Evolutionary conservation across 371 early-diverging fungal species (phyloP).

Genomic region (Lichtheimia ramosa): DNA sequence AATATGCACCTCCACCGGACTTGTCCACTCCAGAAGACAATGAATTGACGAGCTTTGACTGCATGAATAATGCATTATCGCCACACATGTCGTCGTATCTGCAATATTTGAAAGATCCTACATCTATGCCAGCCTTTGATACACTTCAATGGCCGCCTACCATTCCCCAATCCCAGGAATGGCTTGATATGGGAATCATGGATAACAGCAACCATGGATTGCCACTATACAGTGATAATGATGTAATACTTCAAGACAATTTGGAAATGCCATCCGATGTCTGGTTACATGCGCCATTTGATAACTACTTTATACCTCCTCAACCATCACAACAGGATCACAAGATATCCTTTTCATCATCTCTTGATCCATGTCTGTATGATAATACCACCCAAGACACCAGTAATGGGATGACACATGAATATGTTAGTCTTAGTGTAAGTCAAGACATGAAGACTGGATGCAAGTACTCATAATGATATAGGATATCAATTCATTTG

Average conservation of each 20-base stretch:
- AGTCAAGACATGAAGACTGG: background rate
- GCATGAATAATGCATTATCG: conserved; percentile 8
- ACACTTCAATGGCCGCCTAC: background rate
- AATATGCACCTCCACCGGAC: conserved; percentile 14
- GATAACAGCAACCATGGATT: too few species aligned
- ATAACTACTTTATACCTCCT: too few species aligned
- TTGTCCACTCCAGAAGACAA: conserved; percentile 16
- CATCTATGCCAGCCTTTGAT: conserved; percentile 2
- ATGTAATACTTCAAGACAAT: too few species aligned
- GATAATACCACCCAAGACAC: background rate
- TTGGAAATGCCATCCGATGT: too few species aligned
- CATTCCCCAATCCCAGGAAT: too few species aligned
- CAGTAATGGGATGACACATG: conserved; percentile 9
- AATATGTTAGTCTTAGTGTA: conserved; percentile 40
- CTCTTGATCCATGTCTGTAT: conserved; percentile 5
- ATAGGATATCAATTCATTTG: conserved; percentile 47
- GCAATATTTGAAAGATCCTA: conserved; percentile 16
- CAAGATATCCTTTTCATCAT: too few species aligned
- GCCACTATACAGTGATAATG: too few species aligned
- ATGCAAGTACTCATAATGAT: background rate
- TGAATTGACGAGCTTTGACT: conserved; percentile 14
- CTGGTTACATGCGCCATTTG: too few species aligned
- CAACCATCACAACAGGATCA: too few species aligned
- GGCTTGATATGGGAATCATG: too few species aligned
- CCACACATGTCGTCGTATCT: conserved; percentile 16